Base-by-base conservation (phyloP, 208 protist genomes). In the Herpetomonas samuelpessoai region DNA sequence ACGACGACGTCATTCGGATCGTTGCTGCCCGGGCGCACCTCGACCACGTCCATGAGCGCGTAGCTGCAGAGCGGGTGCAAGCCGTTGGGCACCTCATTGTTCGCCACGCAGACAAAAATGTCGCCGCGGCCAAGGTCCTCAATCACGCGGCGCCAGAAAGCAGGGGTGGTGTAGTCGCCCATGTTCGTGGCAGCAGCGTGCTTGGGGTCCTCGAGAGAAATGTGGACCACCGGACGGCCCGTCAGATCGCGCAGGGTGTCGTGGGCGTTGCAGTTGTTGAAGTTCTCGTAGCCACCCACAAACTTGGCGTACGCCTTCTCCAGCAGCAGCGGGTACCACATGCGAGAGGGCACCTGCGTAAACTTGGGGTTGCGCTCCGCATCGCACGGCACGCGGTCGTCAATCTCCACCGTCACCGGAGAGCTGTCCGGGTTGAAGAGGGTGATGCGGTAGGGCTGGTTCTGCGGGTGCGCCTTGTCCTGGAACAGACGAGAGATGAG, bases 291-390 rank as follows among this genome's bases (percentile, higher is more conserved):
- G 19, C 83, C 79, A 57, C 86, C 86, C 22, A 92, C 76, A 62
- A 92, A 92, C 76, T 95, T 95, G 19, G 89, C 89, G 72, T 95
- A 95, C 28, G 89, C 89, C 84, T 95, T 95, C 75, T 95, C 89
- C 50, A 95, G 74, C 48, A 95, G 63, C 27, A 92, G 65, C 30
- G 89, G 86, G 65, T 89, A 95, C 80, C 81, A 87, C 68, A 84
- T 81, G 30, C 74, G 82, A 7, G 71, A 68, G 28, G 84, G 82
- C 35, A 83, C 71, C 30, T 71, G 81, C 18, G 82, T 84, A 62
- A 89, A 93, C 74, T 84, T 86, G 25, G 86, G 86, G 53, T 81
- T 75, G n/a, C 75, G 65, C 22, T 76, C 76, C 35, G 62, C 71
- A 57, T 91, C 72, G 62, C 79, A 84, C 27, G 86, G 83, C 28